Base-by-base conservation (phyloP, 1,284 basidiomycete genomes). In the Austroboletus niveus region DNA sequence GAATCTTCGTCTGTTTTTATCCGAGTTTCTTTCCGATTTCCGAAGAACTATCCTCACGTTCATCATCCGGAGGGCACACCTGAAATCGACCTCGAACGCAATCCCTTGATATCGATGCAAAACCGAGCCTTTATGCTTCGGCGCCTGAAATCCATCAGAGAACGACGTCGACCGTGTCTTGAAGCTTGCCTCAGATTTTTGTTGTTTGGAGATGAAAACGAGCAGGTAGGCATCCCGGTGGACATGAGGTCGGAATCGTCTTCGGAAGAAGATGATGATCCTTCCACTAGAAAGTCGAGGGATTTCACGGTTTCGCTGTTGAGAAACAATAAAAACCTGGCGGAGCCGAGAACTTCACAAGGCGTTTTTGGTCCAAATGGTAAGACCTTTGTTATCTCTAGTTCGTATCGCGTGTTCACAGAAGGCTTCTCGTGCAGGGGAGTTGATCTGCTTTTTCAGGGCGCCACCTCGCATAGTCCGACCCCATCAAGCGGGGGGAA, bases 1-100 rank as follows among this genome's bases (percentile, higher is more conserved):
- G 87, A 88, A 52, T 82, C 74, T 14, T 87, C 81, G 5, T 85
- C 80, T 29, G 69, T 69, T 20, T 94, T 92, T 72, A 84, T 96
- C 49, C 85, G 94, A 1, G 82, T 95, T n/a, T 88, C 91, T 6
- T 95, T 96, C 72, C 85, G 84, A 2, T 97, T 97, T 65, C 94
- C 94, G 1, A 77, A 82, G 31, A 81, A 82, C 44, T 98, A 98
- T 62, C 93, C 94, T 0, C 78, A 83, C 22, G 75, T 75, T 0
- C 57, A 60, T 0, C 74, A 84, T 48, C 81, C 85, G 0, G 74
- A 79, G 6, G 86, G 89, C 15, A 82, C 81, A 0, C 92, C 93
- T 0, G 78, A 78, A 3, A 81, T 95, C 43, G 91, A 94, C 51
- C 76, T 97, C 3, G 93, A 96, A 62, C 82, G 85, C 27, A 92